A percentile compares a stretch with the other conserved stretches of the same genome.
Conservation (phyloP, 768 basidiomycete genomes). For the Favolaschia claudopus region DNA sequence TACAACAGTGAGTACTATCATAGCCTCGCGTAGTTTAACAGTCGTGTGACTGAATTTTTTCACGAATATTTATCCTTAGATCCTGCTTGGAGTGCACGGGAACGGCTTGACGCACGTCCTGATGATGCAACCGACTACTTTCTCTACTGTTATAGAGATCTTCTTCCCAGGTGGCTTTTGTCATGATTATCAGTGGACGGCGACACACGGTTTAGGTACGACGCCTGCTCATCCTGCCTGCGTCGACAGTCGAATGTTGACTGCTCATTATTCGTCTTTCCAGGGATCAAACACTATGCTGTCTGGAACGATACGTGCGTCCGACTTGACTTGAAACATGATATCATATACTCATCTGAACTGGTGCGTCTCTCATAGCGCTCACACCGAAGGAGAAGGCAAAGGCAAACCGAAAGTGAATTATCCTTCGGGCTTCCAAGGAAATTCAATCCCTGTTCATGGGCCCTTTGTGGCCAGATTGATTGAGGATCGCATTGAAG, state of each 20-base stretch:
- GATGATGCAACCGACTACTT: constrained; percentile 78
- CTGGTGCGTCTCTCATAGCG: no score
- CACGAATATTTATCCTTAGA: no score
- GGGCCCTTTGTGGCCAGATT: constrained; percentile 70
- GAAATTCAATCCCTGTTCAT: constrained; percentile 75
- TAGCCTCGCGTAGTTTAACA: no score
- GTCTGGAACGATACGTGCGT: constrained; percentile 84
- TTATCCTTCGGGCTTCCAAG: constrained; percentile 89
- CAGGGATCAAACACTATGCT: constrained; percentile 73
- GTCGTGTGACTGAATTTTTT: constrained; percentile 4
- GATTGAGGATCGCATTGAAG: constrained; percentile 69
- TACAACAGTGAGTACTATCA: constrained; percentile 80
- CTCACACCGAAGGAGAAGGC: constrained; percentile 38
- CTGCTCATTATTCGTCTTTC: no score
- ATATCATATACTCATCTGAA: no score
- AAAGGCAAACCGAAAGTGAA: constrained; percentile 51
- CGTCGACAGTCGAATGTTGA: no score
- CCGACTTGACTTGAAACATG: not conserved
- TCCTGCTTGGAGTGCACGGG: constrained; percentile 78
- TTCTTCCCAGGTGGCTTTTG: constrained; percentile 85
- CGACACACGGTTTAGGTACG: constrained; percentile 62
- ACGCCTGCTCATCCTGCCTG: not conserved
- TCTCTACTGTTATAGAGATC: constrained; percentile 87
- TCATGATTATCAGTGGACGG: constrained; percentile 88
- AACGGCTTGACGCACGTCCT: constrained; percentile 88